Evolutionary conservation across 1,139 yeast species (phyloP).

Genomic region (Candida glucosophila): DNA sequence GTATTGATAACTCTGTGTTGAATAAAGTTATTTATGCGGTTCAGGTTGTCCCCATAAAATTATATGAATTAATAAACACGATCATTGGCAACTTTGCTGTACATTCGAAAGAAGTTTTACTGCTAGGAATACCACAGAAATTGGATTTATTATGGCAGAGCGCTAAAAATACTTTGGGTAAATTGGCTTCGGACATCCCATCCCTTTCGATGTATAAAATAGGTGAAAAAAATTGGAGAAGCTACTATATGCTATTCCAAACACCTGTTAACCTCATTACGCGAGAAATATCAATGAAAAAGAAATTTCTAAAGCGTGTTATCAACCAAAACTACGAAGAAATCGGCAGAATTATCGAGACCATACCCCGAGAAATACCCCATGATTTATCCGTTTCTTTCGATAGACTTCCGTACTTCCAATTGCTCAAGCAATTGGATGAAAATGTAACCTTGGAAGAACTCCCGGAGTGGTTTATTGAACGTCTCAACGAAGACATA

Average conservation of each 20-base stretch:
- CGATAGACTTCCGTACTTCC: too few species aligned
- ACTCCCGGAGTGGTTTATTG: too few species aligned
- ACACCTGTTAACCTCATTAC: conserved; percentile 14
- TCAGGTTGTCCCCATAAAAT: conserved; percentile 24
- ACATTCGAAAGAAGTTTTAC: conserved; percentile 1
- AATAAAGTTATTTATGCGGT: conserved; percentile 24
- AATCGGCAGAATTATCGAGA: conserved; percentile 13
- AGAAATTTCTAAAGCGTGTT: conserved; percentile 11
- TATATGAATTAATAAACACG: conserved; percentile 9
- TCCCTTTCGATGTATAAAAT: conserved; percentile 4
- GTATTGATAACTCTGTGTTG: conserved; percentile 15
- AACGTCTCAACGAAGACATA: too few species aligned
- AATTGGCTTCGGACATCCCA: conserved; percentile 3
- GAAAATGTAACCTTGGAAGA: too few species aligned
- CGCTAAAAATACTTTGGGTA: conserved; percentile 2
- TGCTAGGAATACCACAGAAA: too few species aligned
- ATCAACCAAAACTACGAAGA: conserved; percentile 13
- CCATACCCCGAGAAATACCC: conserved; percentile 2
- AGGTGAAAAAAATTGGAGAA: conserved; percentile 1
- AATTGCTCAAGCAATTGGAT: too few species aligned
- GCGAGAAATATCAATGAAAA: conserved; percentile 14
- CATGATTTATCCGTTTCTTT: too few species aligned
- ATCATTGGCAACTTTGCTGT: conserved; percentile 5
- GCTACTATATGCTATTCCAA: conserved; percentile 7
- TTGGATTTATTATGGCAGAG: conserved; percentile 1